Evolutionary conservation across 495 filamentous ascomycete genomes (phyloP), one percentile per base, ranked within the genome.

Genomic region (Sporormia fimetaria): DNA sequence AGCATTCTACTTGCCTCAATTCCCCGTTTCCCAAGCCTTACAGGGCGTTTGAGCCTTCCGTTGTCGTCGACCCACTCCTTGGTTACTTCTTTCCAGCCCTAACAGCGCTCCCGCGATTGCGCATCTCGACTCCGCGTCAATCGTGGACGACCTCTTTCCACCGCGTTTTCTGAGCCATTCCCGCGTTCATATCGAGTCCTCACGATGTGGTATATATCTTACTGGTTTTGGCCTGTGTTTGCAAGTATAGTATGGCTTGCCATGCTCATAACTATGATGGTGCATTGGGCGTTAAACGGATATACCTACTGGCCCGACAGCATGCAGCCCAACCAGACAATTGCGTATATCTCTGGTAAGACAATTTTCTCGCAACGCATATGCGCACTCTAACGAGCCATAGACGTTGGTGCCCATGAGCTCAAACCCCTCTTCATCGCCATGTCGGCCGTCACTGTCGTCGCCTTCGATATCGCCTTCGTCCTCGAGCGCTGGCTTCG

Each of bases 351-450:
- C 5, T 35, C 37, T 35, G 49, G 49, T 52, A 44, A 21, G 43
- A 11, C 3, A 28, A 7, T 36, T 23, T 22, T 24, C 2, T 23
- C 44, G 25, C n/a, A 56, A 52, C 37, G 3, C 6, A 29, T 25
- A 30, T 24, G 6, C 3, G 15, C 8, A 28, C 0, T 23, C 34
- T 2, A 23, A 15, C 36, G 9, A 30, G 15, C 15, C 16, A 45
- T 42, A 48, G 86, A 95, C 61, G 68, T 94, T 20, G 90, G 86
- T 44, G 80, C 80, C 0, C 56, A 66, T 18, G 63, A 66, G 0
- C 65, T 94, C 2, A 85, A 94, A 47, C 90, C 90, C 0, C 67
- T 96, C 1, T 98, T 98, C 67, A 75, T 98, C 42, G 67, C 76
- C 8, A 86, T 86, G 39, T 79, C 77, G 62, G 64, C 69, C 8